These are phyloP conservation scores for Phialophora tarda DNA, from an alignment of 2,329 filamentous ascomycete genomes.

Conservation along the genomic window DNA sequence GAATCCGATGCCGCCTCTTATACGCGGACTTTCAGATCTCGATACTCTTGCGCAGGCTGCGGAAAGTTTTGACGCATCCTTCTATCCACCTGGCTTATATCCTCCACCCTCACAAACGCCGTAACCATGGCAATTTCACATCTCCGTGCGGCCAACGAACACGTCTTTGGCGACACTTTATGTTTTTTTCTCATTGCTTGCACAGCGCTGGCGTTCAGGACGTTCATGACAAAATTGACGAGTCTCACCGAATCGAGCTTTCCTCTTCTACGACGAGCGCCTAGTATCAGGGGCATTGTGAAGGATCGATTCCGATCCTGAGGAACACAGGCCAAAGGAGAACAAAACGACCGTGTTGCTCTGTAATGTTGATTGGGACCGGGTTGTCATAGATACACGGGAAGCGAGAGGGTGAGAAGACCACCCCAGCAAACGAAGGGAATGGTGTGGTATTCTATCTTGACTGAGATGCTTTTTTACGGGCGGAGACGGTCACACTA, in stretches of 20 bases:
- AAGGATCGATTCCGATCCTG: background rate
- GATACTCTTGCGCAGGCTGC: constrained; percentile 41
- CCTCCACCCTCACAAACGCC: constrained; percentile 1
- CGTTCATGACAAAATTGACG: constrained; percentile 12
- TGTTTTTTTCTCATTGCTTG: constrained; percentile 14
- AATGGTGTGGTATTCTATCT: constrained; percentile 12
- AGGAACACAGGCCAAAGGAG: constrained; percentile 1
- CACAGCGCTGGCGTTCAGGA: constrained; percentile 25
- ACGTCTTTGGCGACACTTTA: background rate
- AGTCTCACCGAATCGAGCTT: background rate
- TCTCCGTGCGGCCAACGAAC: background rate
- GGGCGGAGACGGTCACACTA: background rate
- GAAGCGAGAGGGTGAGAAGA: background rate
- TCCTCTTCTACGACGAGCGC: background rate
- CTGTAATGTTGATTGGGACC: background rate
- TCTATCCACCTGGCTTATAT: constrained; percentile 27
- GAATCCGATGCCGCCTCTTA: constrained; percentile 29
- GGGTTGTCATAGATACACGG: background rate
- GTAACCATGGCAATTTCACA: background rate
- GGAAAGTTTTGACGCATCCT: constrained; percentile 38
- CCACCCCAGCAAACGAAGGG: constrained; percentile 3
- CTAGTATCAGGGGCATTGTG: background rate
- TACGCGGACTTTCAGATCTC: constrained; percentile 40
- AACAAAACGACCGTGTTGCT: background rate
- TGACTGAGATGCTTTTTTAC: background rate